These are phyloP conservation scores for Wickerhamiella siamensis DNA, from an alignment of 805 yeast species.

Conservation along the genomic window DNA sequence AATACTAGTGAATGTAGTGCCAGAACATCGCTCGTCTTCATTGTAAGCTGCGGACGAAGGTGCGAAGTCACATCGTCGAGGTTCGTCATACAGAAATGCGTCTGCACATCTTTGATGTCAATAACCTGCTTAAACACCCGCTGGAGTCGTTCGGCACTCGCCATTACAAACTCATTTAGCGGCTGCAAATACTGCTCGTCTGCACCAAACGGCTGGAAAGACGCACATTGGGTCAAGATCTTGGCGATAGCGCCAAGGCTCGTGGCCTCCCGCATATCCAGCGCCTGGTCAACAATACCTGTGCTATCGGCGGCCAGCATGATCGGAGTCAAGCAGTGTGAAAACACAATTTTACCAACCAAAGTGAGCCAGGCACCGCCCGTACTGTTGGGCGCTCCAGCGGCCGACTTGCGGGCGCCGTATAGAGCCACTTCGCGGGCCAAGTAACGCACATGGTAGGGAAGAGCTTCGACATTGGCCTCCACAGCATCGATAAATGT, in stretches of 20 bases:
- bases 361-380: conserved; percentile 35
- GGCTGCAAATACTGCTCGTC: conserved; percentile 63
- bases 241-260: conserved; percentile 46
- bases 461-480: conserved; percentile 31
- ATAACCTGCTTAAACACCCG: conserved; percentile 35
- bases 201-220: conserved; percentile 50
- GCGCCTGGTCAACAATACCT: conserved; percentile 33
- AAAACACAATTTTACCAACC: conserved; percentile 41
- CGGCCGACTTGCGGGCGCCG: conserved; percentile 25
- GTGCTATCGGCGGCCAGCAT: conserved; percentile 30
- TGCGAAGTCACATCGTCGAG: conserved; percentile 55
- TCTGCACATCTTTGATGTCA: conserved; percentile 42
- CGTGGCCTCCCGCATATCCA: conserved; percentile 28
- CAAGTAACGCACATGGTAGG: conserved; percentile 43
- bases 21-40: conserved; percentile 26
- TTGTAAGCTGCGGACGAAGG: conserved; percentile 27
- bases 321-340: conserved; percentile 26
- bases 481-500: conserved; percentile 43
- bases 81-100: conserved; percentile 39
- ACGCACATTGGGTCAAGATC: conserved; percentile 48
- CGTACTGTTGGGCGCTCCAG: conserved; percentile 44
- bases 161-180: conserved; percentile 52
- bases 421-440: conserved; percentile 31
- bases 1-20: conserved; percentile 27
- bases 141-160: conserved; percentile 35